Conservation (phyloP, 495 filamentous ascomycete genomes). For the Rhypophila decipiens region DNA sequence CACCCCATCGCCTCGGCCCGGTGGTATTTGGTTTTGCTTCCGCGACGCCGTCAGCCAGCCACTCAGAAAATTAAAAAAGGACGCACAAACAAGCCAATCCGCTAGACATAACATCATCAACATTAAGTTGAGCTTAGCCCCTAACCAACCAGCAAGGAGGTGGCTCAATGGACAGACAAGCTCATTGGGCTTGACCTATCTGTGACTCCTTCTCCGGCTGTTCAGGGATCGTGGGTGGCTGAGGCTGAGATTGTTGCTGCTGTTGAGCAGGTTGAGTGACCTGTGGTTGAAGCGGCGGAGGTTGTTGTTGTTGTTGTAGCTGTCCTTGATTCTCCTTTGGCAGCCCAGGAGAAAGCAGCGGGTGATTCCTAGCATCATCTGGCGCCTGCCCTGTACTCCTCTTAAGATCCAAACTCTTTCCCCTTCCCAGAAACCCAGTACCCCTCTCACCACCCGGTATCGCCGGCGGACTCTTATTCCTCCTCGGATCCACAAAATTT, state of each 20-base stretch:
- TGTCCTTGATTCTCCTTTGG: no score
- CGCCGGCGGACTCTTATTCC: conserved; percentile 40
- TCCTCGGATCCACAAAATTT: conserved; percentile 52
- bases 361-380: background rate
- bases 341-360: background rate
- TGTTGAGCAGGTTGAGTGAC: no score
- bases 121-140: background rate
- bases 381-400: background rate
- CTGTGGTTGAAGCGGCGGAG: background rate
- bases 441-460: conserved; percentile 7
- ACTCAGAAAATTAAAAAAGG: no score
- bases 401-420: conserved; percentile 40
- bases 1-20: no score
- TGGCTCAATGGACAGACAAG: no score
- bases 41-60: no score
- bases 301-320: background rate
- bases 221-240: background rate
- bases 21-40: no score
- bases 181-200: no score
- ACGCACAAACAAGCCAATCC: no score
- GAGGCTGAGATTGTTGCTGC: background rate
- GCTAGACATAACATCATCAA: background rate
- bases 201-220: no score
- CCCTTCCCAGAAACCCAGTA: conserved; percentile 21
- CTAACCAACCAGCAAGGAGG: no score